Conservation (phyloP, 306 rosid genomes). For the Corylus avellana region DNA sequence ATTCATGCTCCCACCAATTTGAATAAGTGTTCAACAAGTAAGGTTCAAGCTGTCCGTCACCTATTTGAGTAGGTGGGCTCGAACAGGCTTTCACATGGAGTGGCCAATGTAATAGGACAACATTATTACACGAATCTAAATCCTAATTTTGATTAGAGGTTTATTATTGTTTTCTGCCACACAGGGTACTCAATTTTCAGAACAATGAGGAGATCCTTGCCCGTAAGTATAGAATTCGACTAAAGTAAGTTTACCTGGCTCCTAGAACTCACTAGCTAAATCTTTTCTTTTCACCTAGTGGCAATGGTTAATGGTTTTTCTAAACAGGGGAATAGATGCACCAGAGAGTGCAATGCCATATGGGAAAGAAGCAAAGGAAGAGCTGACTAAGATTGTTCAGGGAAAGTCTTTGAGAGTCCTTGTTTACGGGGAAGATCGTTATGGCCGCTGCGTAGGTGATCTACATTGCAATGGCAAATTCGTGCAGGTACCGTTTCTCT, state of each 20-base stretch:
- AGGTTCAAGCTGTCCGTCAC: too few relatives aligned
- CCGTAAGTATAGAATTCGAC: conserved; percentile 74
- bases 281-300: background rate
- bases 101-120: too few relatives aligned
- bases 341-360: conserved; percentile 87
- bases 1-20: too few relatives aligned
- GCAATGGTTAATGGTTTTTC: background rate
- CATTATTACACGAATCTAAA: too few relatives aligned
- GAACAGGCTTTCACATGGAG: too few relatives aligned
- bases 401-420: conserved; percentile 77
- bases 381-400: conserved; percentile 56
- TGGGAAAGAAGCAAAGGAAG: conserved; percentile 77
- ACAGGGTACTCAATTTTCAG: conserved; percentile 56
- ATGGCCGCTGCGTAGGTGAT: conserved; percentile 77
- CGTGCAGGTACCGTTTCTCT: conserved; percentile 64
- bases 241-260: conserved; percentile 54
- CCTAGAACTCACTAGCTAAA: background rate
- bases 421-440: conserved; percentile 77
- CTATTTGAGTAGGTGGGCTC: too few relatives aligned
- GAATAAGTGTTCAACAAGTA: too few relatives aligned
- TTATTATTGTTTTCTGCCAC: conserved; percentile 2
- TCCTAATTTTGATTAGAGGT: background rate
- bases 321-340: conserved; percentile 85
- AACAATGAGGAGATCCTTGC: conserved; percentile 67
- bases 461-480: conserved; percentile 65